Evolutionary conservation across 768 basidiomycete species (phyloP), one percentile per base, ranked within the genome.

Genomic region (Xerocomellus chrysenteron): DNA sequence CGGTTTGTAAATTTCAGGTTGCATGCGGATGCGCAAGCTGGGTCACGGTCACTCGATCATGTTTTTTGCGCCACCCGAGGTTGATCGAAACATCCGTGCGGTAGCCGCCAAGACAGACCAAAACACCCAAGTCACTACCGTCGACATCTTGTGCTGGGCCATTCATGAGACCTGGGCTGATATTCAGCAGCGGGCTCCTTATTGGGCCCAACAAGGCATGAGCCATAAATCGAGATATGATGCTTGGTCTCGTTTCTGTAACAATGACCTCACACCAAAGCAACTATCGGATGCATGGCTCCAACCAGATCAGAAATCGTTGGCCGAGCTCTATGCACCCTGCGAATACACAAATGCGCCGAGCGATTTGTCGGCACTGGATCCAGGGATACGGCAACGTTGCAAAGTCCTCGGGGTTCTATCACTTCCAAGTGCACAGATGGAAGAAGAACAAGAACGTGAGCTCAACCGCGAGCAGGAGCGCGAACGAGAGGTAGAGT

Each of bases 21-120:
- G 80, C 52, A 81, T 81, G 80, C 69, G 80, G 8, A 79, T 81
- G 80, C 73, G 80, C 2, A 73, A 73, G 54, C 68, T 80, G 2
- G 80, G 80, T 11, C 58, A 64, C 17, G 78, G 76, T 0, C 80
- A 81, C 56, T 76, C 78, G 4, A 67, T 80, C 10, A 62, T 76
- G 44, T 80, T 81, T 55, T 76, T 77, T 45, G 80, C 76, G 3
- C 74, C 79, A 1, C 61, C 58, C 0, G 76, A 78, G 46, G 69
- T 79, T 5, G 73, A 76, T 45, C 55, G 58, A 24, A 51, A 50
- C 2, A 79, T 81, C 51, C 73, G 75, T 24, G 46, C 57, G 5
- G 52, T 65, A 2, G 42, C 48, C 28, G 36, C 28, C 13, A 68
- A 66, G 19, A 17, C 10, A 1, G 26, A 54, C 28, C 42, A 3